Evolutionary conservation across 148 eudicot genomes (phyloP), one percentile per base, ranked within the genome.

Genomic region (Rhododendron griersonianum): DNA sequence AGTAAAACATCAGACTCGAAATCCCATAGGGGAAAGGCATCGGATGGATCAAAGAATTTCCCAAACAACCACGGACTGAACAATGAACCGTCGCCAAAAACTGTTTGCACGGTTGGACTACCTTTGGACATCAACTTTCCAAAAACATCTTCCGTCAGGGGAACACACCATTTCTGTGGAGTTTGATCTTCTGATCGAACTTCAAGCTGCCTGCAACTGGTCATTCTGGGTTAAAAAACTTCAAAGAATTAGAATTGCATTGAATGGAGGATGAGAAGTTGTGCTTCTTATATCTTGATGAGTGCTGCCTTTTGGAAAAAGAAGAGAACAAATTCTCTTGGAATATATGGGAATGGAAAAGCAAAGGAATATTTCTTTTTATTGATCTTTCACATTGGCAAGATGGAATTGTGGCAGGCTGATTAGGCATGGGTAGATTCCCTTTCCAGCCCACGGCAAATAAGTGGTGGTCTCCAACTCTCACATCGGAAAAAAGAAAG

Each of bases 11-110:
- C 91, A 16, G 95, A 89, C 47, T 95, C 98, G 65, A 96, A 95
- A 59, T 96, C 98, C 99, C 99, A 96, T 5, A 96, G 85, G 4
- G 99, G 98, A 83, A 96, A 96, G 2, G 98, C 98, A 85, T 96
- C 99, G 0, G 98, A 96, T 15, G 98, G 99, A 90, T 96, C 98
- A 76, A 96, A 96, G 89, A 95, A 96, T 90, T 95, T 96, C 5
- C 95, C 95, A 83, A 96, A 96, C 91, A 96, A 87, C 87, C 94
- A 86, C 9, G 99, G 99, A 85, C 96, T 94, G 86, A 96, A 96
- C 53, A 96, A 39, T 0, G 96, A 96, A 0, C 96, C 95, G 25
- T 94, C 93, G 16, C 91, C 91, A 80, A 93, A 94, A 18, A 92
- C 90, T 80, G 86, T 90, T 35, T 86, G 90, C 7, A 85, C 84